These are phyloP conservation scores for Leishmania guyanensis DNA, from an alignment of 208 protist genomes.

Conservation along the genomic window DNA sequence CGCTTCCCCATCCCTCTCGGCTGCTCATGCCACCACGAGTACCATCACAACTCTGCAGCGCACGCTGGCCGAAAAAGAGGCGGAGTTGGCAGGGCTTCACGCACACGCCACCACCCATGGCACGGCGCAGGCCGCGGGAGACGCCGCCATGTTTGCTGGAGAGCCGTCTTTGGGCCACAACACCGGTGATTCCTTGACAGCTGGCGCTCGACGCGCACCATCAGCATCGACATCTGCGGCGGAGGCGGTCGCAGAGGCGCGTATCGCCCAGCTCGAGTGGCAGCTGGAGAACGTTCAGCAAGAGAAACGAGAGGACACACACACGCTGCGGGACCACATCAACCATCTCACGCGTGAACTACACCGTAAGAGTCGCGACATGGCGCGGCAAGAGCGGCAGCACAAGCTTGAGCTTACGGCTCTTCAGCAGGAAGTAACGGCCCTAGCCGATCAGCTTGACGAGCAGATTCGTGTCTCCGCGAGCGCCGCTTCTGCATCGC, in stretches of 20 bases:
- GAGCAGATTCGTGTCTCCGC: slow-evolving; percentile 15
- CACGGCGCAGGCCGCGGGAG: not conserved
- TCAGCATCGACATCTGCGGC: not conserved
- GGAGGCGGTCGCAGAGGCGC: slow-evolving; percentile 2
- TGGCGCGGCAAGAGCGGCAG: slow-evolving; percentile 31
- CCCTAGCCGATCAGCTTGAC: slow-evolving; percentile 45
- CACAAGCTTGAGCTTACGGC: slow-evolving; percentile 42
- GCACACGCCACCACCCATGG: not conserved
- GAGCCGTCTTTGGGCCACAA: not conserved
- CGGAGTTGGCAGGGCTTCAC: slow-evolving; percentile 16
- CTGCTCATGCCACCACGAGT: slow-evolving; percentile 22
- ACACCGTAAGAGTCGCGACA: slow-evolving; percentile 11
- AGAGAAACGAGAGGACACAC: slow-evolving; percentile 36
- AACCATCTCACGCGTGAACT: slow-evolving; percentile 40
- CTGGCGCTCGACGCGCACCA: not conserved
- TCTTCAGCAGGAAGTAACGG: slow-evolving; percentile 48
- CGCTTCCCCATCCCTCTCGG: slow-evolving; percentile 1
- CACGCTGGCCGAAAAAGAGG: slow-evolving; percentile 24
- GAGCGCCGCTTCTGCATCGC: not conserved
- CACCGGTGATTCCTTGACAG: not conserved
- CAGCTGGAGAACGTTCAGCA: slow-evolving; percentile 37
- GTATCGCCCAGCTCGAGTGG: slow-evolving; percentile 32
- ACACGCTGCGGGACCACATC: slow-evolving; percentile 43
- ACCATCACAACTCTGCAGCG: slow-evolving; percentile 8
- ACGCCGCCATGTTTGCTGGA: not conserved